phyloP scores from a whole-genome alignment of 768 basidiomycete genomes.

The Rhizopogon salebrosus region DNA sequence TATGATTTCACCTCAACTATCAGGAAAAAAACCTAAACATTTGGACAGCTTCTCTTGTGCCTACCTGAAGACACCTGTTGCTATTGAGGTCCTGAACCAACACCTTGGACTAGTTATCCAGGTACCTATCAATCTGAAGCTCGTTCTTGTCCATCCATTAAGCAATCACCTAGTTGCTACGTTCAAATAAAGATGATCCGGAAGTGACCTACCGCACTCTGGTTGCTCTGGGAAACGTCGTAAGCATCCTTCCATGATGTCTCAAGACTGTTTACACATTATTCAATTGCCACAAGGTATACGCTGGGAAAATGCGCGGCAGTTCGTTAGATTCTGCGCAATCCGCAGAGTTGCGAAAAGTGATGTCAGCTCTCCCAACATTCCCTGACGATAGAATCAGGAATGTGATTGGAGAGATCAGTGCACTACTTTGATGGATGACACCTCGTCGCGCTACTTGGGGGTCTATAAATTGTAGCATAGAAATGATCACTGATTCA shows the following conservation, averaged over 20 bases:
- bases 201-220: conserved; percentile 69
- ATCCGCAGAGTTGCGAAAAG: conserved; percentile 25
- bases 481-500: neutral
- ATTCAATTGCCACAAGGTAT: conserved; percentile 34
- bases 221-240: conserved; percentile 72
- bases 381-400: conserved; percentile 60
- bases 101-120: conserved; percentile 41
- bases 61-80: conserved; percentile 37
- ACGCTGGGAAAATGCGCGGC: conserved; percentile 37
- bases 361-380: conserved; percentile 11
- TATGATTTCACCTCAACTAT: conserved; percentile 34
- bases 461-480: neutral
- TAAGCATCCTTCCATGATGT: conserved; percentile 26
- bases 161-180: conserved; percentile 14
- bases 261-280: conserved; percentile 3
- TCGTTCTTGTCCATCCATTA: conserved; percentile 1
- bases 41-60: conserved; percentile 60
- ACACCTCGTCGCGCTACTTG: neutral
- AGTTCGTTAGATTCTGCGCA: conserved; percentile 24
- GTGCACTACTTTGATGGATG: conserved; percentile 30
- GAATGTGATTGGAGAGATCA: conserved; percentile 46
- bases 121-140: conserved; percentile 26
- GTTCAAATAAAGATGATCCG: conserved; percentile 49
- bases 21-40: conserved; percentile 1
- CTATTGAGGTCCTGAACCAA: conserved; percentile 33